These are phyloP conservation scores for Yamadazyma akitaensis DNA, from an alignment of 805 yeast genomes.

Conservation along the genomic window DNA sequence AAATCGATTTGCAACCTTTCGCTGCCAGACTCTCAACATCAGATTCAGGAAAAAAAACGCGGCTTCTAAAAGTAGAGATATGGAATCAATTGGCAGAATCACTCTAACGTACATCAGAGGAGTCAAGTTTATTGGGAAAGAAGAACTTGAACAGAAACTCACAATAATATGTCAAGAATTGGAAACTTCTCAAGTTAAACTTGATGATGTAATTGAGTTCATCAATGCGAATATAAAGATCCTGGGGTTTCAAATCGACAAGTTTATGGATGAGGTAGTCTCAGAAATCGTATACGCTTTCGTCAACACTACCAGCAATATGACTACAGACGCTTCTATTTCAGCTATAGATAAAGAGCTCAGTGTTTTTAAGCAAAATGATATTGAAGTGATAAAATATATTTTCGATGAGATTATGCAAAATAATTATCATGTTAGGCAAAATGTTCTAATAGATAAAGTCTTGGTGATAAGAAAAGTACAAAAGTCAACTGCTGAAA, in stretches of 20 bases:
- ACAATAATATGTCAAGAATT: constrained; percentile 14
- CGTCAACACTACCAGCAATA: constrained; percentile 16
- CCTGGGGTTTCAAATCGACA: constrained; percentile 43
- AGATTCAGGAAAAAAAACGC: not conserved
- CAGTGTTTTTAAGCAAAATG: constrained; percentile 34
- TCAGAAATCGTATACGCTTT: constrained; percentile 33
- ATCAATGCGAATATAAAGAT: constrained; percentile 31
- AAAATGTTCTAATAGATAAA: constrained; percentile 5
- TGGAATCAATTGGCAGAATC: constrained; percentile 5
- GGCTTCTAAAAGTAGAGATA: not conserved
- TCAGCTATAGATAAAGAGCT: constrained; percentile 32
- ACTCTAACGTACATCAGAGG: constrained; percentile 31
- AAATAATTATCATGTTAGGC: constrained; percentile 5
- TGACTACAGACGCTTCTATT: not conserved
- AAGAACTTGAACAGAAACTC: constrained; percentile 22
- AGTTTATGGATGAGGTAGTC: constrained; percentile 33
- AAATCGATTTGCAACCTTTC: too few relatives aligned
- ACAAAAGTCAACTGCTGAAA: constrained; percentile 32
- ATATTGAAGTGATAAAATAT: constrained; percentile 41
- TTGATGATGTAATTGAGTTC: constrained; percentile 16
- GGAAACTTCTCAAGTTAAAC: constrained; percentile 1
- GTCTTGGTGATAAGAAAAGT: constrained; percentile 8
- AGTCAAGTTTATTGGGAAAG: constrained; percentile 19
- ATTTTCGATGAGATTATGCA: constrained; percentile 40
- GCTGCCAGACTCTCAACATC: not conserved